Evolutionary conservation across 2,329 filamentous ascomycete genomes (phyloP), one percentile per base, ranked within the genome.

Genomic region (Neonectria magnoliae): DNA sequence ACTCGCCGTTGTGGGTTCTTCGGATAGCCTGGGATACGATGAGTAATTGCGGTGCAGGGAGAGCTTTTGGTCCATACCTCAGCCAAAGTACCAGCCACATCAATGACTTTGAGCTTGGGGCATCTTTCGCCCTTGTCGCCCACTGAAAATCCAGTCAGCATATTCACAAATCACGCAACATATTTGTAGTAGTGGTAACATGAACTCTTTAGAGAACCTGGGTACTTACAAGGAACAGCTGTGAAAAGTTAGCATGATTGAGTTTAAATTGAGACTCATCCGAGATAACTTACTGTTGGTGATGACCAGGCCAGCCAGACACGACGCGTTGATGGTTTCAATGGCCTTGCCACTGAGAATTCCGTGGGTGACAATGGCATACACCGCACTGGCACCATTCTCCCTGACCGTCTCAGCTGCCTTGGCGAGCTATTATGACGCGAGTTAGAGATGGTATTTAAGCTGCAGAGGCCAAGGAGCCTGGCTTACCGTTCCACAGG

Each of bases 351-450:
- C 94, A 68, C 91, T 94, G 56, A 98, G 83, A 64, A 98, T 97
- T 38, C 94, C 94, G 77, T 98, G 95, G 1, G 95, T 98, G 63
- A 98, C 96, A 70, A 98, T 97, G 25, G 96, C 96, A 68, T 97
- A 93, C 41, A 97, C 94, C 76, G 97, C 90, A 71, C 89, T 89
- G 1, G 96, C 95, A 33, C 93, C 93, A 75, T 98, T 91, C 73
- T 93, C 87, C 79, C 95, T 93, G 57, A 98, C 88, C 0, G 94
- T 95, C 62, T 93, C 90, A 16, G 95, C 96, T 3, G 94, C 96
- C 83, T 98, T 98, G 78, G 83, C 84, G 33, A 87, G 83, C 79
- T 81, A 47, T 53, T 42, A 16, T 16, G 8, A 44, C 29, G 22
- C 9, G 25, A 16, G 41, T 73, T 68, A 72, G 67, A 55, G 22